Base-by-base conservation (phyloP, 768 basidiomycete species). In the Russula sp. region DNA sequence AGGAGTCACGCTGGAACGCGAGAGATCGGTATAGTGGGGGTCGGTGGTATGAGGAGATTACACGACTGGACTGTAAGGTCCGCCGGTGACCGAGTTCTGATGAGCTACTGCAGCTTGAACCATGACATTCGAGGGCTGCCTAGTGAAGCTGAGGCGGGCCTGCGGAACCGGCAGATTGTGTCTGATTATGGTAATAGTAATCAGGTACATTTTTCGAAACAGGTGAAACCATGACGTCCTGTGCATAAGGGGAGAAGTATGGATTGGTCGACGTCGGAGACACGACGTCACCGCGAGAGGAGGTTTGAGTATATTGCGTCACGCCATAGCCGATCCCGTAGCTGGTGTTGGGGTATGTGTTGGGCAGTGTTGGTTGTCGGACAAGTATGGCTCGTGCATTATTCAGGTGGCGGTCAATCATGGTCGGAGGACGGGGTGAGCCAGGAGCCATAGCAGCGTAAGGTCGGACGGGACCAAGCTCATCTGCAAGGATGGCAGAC, bases 1-100 rank as follows among this genome's bases (percentile, higher is more conserved):
- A 0, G 88, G 88, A 3, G 87, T 84, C 2, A 89, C 82, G 68
- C 87, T 88, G n/a, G 84, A 84, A 49, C 89, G 79, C 69, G 74
- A 76, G 47, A 91, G 76, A 68, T 90, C 85, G 42, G 84, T 77
- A 60, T 90, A 89, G 63, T 84, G 81, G 11, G 76, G 69, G 45
- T 71, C 69, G 9, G 51, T n/a, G 9, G 54, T 32, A 51, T 53
- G 57, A 22, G 64, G 55, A 62, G 13, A 61, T 56, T n/a, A n/a
- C n/a, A n/a, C n/a, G 35, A 70, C 49, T 7, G 64, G 65, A 18
- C 70, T 68, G 55, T 52, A 55, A 20, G 58, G 58, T 11, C 58
- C 58, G 8, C 47, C 70, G 63, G 31, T 61, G 69, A 31, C 58
- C 59, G 44, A 75, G 18, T 70, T 67, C 55, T 71, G 72, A 32